Conservation (phyloP, 148 eudicot species). For the Silene latifolia region DNA sequence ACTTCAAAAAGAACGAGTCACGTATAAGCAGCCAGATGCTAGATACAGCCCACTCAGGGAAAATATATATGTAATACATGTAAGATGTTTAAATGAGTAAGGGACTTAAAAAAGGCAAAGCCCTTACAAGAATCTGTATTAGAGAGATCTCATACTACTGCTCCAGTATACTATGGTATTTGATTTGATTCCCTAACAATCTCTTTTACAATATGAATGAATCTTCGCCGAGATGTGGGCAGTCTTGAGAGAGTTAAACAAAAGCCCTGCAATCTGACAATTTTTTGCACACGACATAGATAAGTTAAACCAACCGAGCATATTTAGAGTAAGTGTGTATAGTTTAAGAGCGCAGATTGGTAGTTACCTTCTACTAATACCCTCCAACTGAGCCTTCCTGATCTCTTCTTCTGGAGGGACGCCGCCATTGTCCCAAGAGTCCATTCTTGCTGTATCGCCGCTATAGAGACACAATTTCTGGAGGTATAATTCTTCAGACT, state of each 20-base stretch:
- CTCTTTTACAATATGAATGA: conserved; percentile 24
- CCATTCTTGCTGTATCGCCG: conserved; percentile 25
- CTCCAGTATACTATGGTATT: conserved; percentile 16
- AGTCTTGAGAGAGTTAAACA: conserved; percentile 33
- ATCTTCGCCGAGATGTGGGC: conserved; percentile 34
- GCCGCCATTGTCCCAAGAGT: conserved; percentile 35
- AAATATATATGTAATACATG: no score
- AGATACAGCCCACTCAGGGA: background rate
- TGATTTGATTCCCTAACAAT: conserved; percentile 20
- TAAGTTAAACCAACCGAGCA: background rate
- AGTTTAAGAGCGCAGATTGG: background rate
- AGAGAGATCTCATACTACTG: conserved; percentile 17
- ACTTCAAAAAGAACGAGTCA: background rate
- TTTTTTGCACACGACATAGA: background rate
- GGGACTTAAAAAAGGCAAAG: background rate
- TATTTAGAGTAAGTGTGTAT: background rate
- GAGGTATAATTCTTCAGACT: conserved; percentile 34
- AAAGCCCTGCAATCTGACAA: conserved; percentile 30
- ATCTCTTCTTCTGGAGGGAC: conserved; percentile 28
- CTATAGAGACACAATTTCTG: conserved; percentile 26
- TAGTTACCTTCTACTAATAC: conserved; percentile 28
- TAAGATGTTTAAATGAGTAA: background rate
- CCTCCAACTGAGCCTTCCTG: conserved; percentile 36
- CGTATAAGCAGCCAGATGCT: background rate
- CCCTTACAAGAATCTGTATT: conserved; percentile 2